Evolutionary conservation across 78 protist genomes (phyloP), one percentile per base, ranked within the genome.

Genomic region (Goniomonas avonlea): DNA sequence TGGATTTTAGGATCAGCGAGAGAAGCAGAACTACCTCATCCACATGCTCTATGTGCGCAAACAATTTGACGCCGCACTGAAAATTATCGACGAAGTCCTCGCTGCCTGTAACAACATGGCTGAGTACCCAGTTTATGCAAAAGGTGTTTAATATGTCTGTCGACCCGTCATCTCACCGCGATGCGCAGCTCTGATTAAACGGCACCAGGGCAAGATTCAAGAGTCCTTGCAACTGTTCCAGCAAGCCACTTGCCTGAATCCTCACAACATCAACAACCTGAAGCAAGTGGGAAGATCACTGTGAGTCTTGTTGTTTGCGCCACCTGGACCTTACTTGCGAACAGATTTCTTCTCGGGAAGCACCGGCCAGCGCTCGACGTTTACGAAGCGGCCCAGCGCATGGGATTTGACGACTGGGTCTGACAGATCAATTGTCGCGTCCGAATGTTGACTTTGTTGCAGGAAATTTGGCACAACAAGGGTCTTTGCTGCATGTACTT

Each of bases 201-300:
- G 95, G 37, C 74, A 61, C 15, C 70, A 82, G 9, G 95, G 95
- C n/a, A 60, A 85, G 41, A 61, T 92, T 0, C 39, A 53, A 1
- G 95, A 92, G 38, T 77, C 92, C 13, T 79, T 92, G 25, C 48
- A 37, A 23, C 84, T 87, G 29, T 92, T 92, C 77, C 86, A 86
- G 23, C 60, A 45, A 8, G 90, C 84, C 2, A 45, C 83, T 13
- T 9, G 56, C 13, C 25, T 89, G 41, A 89, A 87, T 61, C 89
- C 93, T 23, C 25, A 70, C 86, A 83, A 70, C 74, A 41, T 60
- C 27, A 23, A 11, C 34, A 89, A 82, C 74, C 61, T 87, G 41
- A 92, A 92, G 59, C 95, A 92, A 35, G 79, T 81, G n/a, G 91
- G 85, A 7, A 70, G 88, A 18, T 75, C 88, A 1, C 77, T 83